Evolutionary conservation across 257 asterid species (phyloP).

Genomic region (Fraxinus quadrangulata): DNA sequence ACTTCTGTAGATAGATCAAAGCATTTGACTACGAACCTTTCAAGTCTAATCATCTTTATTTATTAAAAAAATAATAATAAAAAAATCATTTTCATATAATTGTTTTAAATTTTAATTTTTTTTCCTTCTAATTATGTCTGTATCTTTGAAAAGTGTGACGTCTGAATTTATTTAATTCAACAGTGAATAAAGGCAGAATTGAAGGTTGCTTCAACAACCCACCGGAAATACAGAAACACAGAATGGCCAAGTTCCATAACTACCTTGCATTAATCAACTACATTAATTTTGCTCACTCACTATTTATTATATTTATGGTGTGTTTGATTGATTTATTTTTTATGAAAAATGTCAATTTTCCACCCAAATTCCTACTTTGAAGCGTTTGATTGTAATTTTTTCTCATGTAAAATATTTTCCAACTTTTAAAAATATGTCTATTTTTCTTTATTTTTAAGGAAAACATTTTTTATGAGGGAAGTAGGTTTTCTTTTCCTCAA

Average conservation of each 20-base stretch:
- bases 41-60: not conserved
- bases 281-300: not conserved
- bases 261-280: constrained; percentile 18
- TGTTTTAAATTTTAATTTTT: not conserved
- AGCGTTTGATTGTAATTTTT: too few relatives aligned
- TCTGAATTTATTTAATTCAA: constrained; percentile 9
- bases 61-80: not conserved
- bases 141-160: constrained; percentile 42
- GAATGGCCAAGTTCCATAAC: constrained; percentile 17
- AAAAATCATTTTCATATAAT: not conserved
- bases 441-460: too few relatives aligned
- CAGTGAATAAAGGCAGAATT: constrained; percentile 34
- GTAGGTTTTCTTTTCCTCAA: too few relatives aligned
- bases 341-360: too few relatives aligned
- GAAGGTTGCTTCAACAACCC: constrained; percentile 57
- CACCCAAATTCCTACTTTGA: too few relatives aligned
- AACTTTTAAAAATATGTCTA: too few relatives aligned
- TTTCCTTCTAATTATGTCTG: constrained; percentile 1
- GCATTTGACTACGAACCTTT: constrained; percentile 36
- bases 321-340: too few relatives aligned
- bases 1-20: constrained; percentile 29
- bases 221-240: constrained; percentile 38
- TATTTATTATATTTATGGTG: not conserved
- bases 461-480: too few relatives aligned
- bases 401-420: too few relatives aligned